Conservation (phyloP, 73 alveolate species). For the Loxodes magnus region DNA sequence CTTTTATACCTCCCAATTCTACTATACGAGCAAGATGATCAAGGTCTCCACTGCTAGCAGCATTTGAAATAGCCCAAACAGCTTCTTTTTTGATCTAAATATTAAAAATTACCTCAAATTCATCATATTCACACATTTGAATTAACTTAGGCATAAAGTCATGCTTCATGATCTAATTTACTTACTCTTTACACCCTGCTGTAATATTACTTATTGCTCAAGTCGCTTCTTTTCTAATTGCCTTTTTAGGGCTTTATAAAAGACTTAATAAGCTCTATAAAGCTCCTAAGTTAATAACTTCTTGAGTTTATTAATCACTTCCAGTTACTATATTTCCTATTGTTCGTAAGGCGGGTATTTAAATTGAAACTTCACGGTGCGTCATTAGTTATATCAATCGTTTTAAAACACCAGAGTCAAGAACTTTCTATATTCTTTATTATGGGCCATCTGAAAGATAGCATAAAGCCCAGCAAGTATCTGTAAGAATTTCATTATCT, state of each 20-base stretch:
- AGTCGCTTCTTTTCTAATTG: slow-evolving; percentile 85
- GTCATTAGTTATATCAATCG: slow-evolving; percentile 61
- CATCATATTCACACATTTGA: slow-evolving; percentile 41
- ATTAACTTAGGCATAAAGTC: slow-evolving; percentile 42
- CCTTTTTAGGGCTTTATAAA: slow-evolving; percentile 44
- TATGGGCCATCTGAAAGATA: slow-evolving; percentile 84
- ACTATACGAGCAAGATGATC: slow-evolving; percentile 50
- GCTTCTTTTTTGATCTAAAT: slow-evolving; percentile 79
- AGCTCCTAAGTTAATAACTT: slow-evolving; percentile 63
- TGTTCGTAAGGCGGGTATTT: slow-evolving; percentile 73
- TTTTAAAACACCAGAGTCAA: slow-evolving; percentile 55
- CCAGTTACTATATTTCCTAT: slow-evolving; percentile 92
- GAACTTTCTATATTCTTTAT: slow-evolving; percentile 55
- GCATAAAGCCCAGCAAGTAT: slow-evolving; percentile 81
- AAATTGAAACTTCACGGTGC: slow-evolving; percentile 42
- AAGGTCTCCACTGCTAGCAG: slow-evolving; percentile 66
- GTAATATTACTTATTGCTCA: slow-evolving; percentile 89
- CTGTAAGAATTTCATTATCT: slow-evolving; percentile 75
- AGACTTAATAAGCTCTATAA: slow-evolving; percentile 54
- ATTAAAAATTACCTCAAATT: slow-evolving; percentile 38
- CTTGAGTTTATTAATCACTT: slow-evolving; percentile 75
- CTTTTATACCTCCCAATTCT: slow-evolving; percentile 54
- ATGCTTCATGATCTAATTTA: slow-evolving; percentile 46
- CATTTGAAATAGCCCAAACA: slow-evolving; percentile 84
- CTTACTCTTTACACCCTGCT: slow-evolving; percentile 82